Base-by-base conservation (phyloP, 495 filamentous ascomycete genomes). In the Cercophora scortea region DNA sequence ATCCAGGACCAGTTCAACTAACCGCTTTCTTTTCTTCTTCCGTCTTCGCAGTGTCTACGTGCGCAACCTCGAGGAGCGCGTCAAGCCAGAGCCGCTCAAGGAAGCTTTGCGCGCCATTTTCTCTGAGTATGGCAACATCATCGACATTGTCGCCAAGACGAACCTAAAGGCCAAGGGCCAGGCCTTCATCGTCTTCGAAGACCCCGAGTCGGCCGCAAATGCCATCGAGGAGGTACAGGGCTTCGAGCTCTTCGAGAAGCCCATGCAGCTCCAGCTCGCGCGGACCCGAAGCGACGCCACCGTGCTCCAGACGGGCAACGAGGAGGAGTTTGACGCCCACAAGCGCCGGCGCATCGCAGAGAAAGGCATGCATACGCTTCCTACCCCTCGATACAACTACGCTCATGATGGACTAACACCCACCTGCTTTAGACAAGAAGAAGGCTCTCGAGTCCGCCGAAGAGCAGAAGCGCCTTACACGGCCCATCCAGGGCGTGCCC, bases 81-180 rank as follows among this genome's bases (percentile, higher is more conserved):
- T 96, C 67, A 96, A 96, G 63, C 75, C 87, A 49, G 84, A 87
- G 16, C 64, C 82, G 39, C 79, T 98, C 15, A 90, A 85, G 58
- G 79, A 85, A 57, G 79, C 88, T 0, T 77, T 97, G 18, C 62
- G 63, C 5, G 81, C 86, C 60, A 81, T 97, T 63, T 99, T 99
- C 73, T 81, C 81, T 43, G 89, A 96, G 63, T 96, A 90, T 69
- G 93, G 93, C 62, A 87, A 77, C 50, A 79, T 99, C 60, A 72
- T 97, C 60, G 93, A 99, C 53, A 82, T 99, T 52, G 81, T 97
- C 50, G 90, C 90, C 39, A 97, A 97, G 76, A 86, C 78, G 44
- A 95, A 92, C 64, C 74, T 97, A 35, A 90, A 88, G 62, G 87
- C 89, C 51, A 96, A 94, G 68, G 93, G 93, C 42, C 93, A 99